Percentiles rank a stretch among this genome's conserved stretches.
Evolutionary conservation across 176 grass and related monocot species (phyloP).

Genomic region (Oryza punctata): DNA sequence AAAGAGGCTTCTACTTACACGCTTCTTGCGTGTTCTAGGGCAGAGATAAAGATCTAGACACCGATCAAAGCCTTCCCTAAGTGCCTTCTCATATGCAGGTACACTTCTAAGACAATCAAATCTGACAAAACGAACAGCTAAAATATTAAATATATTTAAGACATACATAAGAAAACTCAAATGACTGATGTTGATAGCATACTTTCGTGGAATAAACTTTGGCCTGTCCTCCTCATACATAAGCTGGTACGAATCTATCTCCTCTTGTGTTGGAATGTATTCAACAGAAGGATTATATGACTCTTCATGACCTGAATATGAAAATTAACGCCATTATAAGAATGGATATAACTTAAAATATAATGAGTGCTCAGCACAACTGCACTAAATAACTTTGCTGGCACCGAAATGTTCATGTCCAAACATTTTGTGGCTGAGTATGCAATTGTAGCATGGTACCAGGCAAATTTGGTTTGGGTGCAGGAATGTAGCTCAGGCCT

Average conservation of each 20-base stretch:
- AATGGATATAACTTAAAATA: constrained; percentile 23
- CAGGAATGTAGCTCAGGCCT: constrained; percentile 86
- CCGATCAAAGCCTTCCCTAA: constrained; percentile 91
- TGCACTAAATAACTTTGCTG: constrained; percentile 14
- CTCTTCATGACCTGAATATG: constrained; percentile 90
- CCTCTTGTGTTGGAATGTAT: constrained; percentile 95
- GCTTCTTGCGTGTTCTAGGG: constrained; percentile 89
- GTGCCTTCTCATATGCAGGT: constrained; percentile 85
- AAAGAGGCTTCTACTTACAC: constrained; percentile 53
- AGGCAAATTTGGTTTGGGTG: constrained; percentile 89
- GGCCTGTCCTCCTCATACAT: constrained; percentile 97
- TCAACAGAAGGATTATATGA: constrained; percentile 97
- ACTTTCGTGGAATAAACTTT: constrained; percentile 93
- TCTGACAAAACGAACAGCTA: constrained; percentile 45
- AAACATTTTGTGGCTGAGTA: not conserved
- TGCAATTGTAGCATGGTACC: constrained; percentile 49
- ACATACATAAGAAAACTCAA: constrained; percentile 27
- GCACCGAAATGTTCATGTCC: not conserved
- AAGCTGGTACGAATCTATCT: constrained; percentile 90
- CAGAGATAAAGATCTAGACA: constrained; percentile 97
- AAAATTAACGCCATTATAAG: constrained; percentile 33
- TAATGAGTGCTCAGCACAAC: not conserved
- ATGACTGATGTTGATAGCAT: constrained; percentile 6
- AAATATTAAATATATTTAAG: constrained; percentile 27
- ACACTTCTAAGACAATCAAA: constrained; percentile 84